Evolutionary conservation across 1,284 basidiomycete genomes (phyloP), one percentile per base, ranked within the genome.

Genomic region (Boletus holoroseus): DNA sequence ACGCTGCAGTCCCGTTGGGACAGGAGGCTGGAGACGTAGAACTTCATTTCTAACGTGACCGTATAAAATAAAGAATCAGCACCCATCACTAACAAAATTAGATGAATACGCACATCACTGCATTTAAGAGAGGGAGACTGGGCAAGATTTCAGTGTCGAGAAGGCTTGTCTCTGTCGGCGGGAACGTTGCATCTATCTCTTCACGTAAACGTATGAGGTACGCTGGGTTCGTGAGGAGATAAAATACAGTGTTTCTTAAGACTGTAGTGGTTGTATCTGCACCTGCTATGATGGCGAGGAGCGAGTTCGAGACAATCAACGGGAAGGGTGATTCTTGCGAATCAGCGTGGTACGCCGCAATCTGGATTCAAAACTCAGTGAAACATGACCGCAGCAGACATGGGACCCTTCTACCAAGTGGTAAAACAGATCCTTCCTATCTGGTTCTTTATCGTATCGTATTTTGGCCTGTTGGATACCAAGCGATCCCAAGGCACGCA

Each of bases 261-360:
- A 68, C 65, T 2, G 66, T 68, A 16, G 68, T 56, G 24, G 61
- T 63, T 7, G 68, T 70, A 48, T 74, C 73, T 28, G 73, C 62
- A 30, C 73, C 73, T 16, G 68, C 72, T 35, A 72, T 31, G 35
- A 75, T 72, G 3, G 70, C 69, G 6, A 73, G 60, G 13, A 59
- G 46, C 1, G 66, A 58, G 44, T 73, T 69, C 13, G 67, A 60
- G n/a, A 62, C 44, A 39, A 73, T 56, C 43, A 61, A 62, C 44
- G 44, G 54, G 45, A 54, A 57, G 46, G 30, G 62, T 48, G 59
- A 60, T 18, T 62, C 59, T n/a, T 62, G 46, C 6, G 59, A 62
- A 43, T 62, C 60, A 35, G 54, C 46, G 9, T 51, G 56, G 31
- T 51, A 52, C 24, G 63, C 63, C 13, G 42, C 41, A n/a, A 62